Evolutionary conservation across 176 grass and related monocot species (phyloP).

Genomic region (Phragmites australis): DNA sequence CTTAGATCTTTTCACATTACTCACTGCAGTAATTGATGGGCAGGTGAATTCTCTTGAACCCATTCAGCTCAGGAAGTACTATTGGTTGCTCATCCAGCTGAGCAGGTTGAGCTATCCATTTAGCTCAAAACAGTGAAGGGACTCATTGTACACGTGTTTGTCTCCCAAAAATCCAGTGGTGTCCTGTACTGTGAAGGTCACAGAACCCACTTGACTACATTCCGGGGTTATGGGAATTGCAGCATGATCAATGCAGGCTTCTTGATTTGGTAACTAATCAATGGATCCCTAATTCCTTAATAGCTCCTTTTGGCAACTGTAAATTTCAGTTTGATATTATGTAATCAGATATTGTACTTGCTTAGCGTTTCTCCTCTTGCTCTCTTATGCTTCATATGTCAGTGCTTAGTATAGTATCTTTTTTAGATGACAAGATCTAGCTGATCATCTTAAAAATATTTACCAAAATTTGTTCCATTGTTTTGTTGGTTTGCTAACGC

Average conservation of each 20-base stretch:
- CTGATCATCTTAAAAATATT: not conserved
- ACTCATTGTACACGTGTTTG: not conserved
- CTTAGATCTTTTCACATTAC: conserved; percentile 22
- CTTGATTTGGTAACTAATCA: conserved; percentile 40
- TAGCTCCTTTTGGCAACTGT: conserved; percentile 1
- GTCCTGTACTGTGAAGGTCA: not conserved
- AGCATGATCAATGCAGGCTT: not conserved
- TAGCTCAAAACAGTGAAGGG: conserved; percentile 16
- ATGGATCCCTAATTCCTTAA: not conserved
- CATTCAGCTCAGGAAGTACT: not conserved
- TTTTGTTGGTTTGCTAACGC: not conserved
- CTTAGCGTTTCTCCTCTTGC: not conserved
- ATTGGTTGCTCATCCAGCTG: conserved; percentile 18
- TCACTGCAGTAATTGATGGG: conserved; percentile 14
- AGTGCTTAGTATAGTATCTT: not conserved
- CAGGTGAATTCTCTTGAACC: conserved; percentile 30
- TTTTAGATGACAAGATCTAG: not conserved
- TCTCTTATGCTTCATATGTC: not conserved
- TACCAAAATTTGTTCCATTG: not conserved
- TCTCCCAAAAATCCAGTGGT: not conserved
- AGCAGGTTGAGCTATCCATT: conserved; percentile 11
- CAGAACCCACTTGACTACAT: conserved; percentile 9
- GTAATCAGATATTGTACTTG: not conserved
- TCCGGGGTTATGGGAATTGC: not conserved
- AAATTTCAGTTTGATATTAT: not conserved